phyloP scores from a whole-genome alignment of 192 early-diverging fungal genomes.

The Lunasporangiospora selenospora region DNA sequence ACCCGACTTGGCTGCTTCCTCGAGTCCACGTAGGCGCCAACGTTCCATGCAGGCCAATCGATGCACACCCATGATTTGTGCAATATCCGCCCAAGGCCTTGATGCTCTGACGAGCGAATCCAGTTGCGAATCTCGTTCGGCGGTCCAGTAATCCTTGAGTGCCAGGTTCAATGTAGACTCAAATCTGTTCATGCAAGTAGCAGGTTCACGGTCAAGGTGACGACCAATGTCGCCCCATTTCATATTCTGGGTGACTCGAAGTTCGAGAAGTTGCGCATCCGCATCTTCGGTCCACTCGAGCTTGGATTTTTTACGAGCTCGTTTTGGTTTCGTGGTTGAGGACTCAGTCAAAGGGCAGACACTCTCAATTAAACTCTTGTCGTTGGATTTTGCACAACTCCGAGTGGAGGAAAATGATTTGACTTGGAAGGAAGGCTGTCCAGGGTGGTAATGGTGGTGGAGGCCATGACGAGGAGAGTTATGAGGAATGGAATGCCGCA shows the following conservation, averaged over 20 bases:
- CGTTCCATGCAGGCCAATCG: slow-evolving; percentile 30
- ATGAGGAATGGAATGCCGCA: background rate
- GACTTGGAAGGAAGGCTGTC: background rate
- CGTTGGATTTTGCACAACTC: background rate
- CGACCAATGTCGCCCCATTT: slow-evolving; percentile 33
- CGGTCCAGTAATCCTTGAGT: slow-evolving; percentile 19
- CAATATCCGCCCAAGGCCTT: slow-evolving; percentile 24
- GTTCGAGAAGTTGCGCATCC: slow-evolving; percentile 8
- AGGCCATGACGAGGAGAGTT: background rate
- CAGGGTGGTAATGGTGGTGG: background rate
- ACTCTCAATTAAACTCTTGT: background rate
- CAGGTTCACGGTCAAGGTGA: slow-evolving; percentile 15
- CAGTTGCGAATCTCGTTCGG: slow-evolving; percentile 7
- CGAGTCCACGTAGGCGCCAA: slow-evolving; percentile 10
- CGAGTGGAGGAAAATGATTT: background rate
- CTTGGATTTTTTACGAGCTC: slow-evolving; percentile 3
- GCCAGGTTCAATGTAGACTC: slow-evolving; percentile 22
- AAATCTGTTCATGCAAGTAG: slow-evolving; percentile 30
- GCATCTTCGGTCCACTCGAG: slow-evolving; percentile 19
- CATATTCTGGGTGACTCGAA: slow-evolving; percentile 17
- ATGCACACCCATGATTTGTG: slow-evolving; percentile 13
- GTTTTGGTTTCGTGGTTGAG: background rate
- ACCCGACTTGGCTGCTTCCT: too few species aligned
- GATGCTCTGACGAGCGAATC: slow-evolving; percentile 3
- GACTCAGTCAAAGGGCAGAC: background rate